Conservation (phyloP, 192 early-diverging fungal species). For the Geosiphon pyriformis region DNA sequence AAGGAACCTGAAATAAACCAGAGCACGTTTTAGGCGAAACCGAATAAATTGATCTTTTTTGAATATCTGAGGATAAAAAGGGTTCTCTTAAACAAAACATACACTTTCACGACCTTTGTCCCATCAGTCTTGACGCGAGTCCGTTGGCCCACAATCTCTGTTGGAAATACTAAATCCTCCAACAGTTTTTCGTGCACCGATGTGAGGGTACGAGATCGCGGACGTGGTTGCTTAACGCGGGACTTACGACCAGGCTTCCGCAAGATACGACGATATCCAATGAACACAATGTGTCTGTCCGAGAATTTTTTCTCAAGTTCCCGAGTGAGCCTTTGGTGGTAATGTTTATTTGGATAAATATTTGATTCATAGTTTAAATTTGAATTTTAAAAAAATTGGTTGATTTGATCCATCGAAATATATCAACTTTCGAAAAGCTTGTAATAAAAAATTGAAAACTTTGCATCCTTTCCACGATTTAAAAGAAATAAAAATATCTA, state of each 20-base stretch:
- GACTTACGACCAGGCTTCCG: conserved; percentile 86
- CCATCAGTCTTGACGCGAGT: conserved; percentile 96
- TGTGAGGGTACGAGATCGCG: conserved; percentile 93
- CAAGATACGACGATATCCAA: conserved; percentile 92
- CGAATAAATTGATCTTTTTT: not conserved
- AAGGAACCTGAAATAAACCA: conserved; percentile 58
- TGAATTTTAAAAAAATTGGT: too few relatives aligned
- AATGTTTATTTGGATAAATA: not conserved
- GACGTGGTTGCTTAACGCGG: conserved; percentile 88
- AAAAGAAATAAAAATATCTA: conserved; percentile 16
- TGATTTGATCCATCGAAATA: too few relatives aligned
- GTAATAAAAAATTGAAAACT: too few relatives aligned
- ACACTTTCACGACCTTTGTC: conserved; percentile 90
- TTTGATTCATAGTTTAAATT: too few relatives aligned
- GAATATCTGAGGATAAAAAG: not conserved
- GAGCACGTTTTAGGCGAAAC: not conserved
- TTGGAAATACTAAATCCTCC: conserved; percentile 97
- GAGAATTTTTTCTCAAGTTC: conserved; percentile 99
- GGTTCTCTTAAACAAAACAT: conserved; percentile 32
- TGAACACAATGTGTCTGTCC: conserved; percentile 94
- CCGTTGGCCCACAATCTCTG: conserved; percentile 98
- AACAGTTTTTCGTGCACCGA: conserved; percentile 94
- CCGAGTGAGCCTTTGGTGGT: conserved; percentile 70
- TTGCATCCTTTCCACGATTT: too few relatives aligned
- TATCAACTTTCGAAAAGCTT: too few relatives aligned